Conservation (phyloP, 2,329 filamentous ascomycete genomes). For the Chrysoporthe deuterocubensis region DNA sequence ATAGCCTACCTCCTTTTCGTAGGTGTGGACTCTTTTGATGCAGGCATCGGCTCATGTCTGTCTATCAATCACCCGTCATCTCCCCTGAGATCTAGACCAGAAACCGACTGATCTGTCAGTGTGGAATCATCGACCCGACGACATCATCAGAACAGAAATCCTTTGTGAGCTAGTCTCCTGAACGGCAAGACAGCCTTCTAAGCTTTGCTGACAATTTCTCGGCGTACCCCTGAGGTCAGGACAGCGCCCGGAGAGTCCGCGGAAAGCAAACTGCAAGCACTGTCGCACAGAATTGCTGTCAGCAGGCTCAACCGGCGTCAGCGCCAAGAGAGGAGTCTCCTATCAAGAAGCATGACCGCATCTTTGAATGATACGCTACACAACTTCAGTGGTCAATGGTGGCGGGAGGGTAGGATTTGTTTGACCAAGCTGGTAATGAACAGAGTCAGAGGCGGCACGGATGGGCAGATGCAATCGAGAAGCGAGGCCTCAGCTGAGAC, state of each 20-base stretch:
- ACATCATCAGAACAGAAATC: background rate
- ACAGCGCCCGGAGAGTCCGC: background rate
- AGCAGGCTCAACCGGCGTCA: background rate
- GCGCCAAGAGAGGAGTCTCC: background rate
- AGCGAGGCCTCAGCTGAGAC: background rate
- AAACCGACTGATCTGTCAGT: background rate
- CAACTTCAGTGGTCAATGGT: background rate
- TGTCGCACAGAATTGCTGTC: background rate
- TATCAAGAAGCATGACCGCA: background rate
- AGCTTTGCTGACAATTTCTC: background rate
- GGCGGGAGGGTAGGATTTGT: background rate
- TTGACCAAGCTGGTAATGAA: background rate
- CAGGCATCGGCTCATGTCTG: too few relatives aligned
- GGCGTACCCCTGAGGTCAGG: background rate
- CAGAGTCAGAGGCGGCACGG: background rate
- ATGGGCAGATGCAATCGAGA: background rate
- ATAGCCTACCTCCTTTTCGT: too few relatives aligned
- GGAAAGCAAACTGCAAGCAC: background rate
- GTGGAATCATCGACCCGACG: background rate
- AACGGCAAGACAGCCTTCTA: background rate
- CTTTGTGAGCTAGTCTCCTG: background rate
- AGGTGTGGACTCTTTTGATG: too few relatives aligned
- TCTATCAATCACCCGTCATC: background rate
- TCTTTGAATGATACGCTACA: background rate
- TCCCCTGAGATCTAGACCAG: background rate